phyloP scores from a whole-genome alignment of 208 protist genomes.

The Acanthamoeba lenticulata region DNA sequence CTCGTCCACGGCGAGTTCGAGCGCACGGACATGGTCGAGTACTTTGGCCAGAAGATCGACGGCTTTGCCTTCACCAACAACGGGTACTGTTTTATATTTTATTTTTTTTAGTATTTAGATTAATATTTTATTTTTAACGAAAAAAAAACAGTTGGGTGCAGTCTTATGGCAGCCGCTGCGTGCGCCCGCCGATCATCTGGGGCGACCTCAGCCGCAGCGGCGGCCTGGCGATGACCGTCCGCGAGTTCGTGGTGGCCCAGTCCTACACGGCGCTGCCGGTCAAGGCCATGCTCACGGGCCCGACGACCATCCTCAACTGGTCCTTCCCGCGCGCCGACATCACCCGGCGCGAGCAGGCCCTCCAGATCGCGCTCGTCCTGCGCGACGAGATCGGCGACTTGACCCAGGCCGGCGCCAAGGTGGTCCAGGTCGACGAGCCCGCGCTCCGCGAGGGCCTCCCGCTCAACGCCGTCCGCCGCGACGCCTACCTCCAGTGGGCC shows the following conservation, averaged over 20 bases:
- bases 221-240: slow-evolving; percentile 87
- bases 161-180: slow-evolving; percentile 88
- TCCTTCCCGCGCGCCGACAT: slow-evolving; percentile 91
- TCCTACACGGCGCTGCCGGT: slow-evolving; percentile 85
- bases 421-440: slow-evolving; percentile 93
- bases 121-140: no score
- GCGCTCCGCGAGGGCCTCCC: slow-evolving; percentile 92
- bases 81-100: slow-evolving; percentile 79
- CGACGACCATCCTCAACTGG: slow-evolving; percentile 92
- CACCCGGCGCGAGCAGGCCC: slow-evolving; percentile 79
- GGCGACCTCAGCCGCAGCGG: slow-evolving; percentile 86
- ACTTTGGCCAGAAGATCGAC: slow-evolving; percentile 90
- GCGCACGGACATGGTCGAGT: slow-evolving; percentile 93
- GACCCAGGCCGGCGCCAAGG: slow-evolving; percentile 84
- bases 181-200: slow-evolving; percentile 91
- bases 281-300: slow-evolving; percentile 94
- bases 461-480: slow-evolving; percentile 85
- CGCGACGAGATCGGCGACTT: slow-evolving; percentile 91
- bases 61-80: slow-evolving; percentile 91
- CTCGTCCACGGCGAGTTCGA: slow-evolving; percentile 93
- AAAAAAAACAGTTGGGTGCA: slow-evolving; percentile 26
- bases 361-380: slow-evolving; percentile 90
- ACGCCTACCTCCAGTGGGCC: slow-evolving; percentile 90
- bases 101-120: no score
- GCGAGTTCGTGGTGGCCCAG: slow-evolving; percentile 88